These are phyloP conservation scores for Clitopilus hobsonii DNA, from an alignment of 768 basidiomycete species.

Conservation along the genomic window DNA sequence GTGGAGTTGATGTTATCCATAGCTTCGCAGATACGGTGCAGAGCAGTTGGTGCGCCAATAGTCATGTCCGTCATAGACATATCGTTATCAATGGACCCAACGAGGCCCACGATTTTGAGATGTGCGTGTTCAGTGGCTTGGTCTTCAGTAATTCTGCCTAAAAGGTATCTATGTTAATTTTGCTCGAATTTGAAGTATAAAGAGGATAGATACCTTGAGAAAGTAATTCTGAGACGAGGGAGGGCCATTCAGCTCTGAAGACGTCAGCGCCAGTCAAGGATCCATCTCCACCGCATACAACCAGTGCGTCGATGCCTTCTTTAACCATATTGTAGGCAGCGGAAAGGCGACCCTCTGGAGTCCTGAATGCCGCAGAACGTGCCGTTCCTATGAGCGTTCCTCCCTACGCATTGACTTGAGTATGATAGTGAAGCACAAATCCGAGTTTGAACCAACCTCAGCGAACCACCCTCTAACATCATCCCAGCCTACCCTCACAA, in stretches of 20 bases:
- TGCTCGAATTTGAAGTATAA: background rate
- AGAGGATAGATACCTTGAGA: constrained; percentile 43
- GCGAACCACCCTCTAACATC: constrained; percentile 95
- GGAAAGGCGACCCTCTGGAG: constrained; percentile 78
- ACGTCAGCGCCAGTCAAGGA: constrained; percentile 94
- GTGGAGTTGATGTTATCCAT: constrained; percentile 99
- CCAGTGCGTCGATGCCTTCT: constrained; percentile 95
- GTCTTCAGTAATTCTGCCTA: constrained; percentile 71
- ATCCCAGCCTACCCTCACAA: constrained; percentile 96
- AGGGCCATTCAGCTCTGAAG: constrained; percentile 92
- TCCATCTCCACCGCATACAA: constrained; percentile 97
- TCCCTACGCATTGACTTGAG: constrained; percentile 46
- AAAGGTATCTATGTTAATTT: background rate
- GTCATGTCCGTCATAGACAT: constrained; percentile 98
- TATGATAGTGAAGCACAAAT: background rate
- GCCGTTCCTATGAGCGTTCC: constrained; percentile 97
- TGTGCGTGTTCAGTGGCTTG: constrained; percentile 73
- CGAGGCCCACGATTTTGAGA: constrained; percentile 95
- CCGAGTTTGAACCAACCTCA: constrained; percentile 46
- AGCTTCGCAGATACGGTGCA: constrained; percentile 95
- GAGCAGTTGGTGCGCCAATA: constrained; percentile 92
- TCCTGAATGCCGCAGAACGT: constrained; percentile 79
- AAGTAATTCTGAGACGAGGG: constrained; percentile 67
- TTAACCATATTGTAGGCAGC: constrained; percentile 91
- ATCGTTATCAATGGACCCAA: constrained; percentile 98